phyloP scores from a whole-genome alignment of 768 basidiomycete genomes.

The Boletus reticuloceps region DNA sequence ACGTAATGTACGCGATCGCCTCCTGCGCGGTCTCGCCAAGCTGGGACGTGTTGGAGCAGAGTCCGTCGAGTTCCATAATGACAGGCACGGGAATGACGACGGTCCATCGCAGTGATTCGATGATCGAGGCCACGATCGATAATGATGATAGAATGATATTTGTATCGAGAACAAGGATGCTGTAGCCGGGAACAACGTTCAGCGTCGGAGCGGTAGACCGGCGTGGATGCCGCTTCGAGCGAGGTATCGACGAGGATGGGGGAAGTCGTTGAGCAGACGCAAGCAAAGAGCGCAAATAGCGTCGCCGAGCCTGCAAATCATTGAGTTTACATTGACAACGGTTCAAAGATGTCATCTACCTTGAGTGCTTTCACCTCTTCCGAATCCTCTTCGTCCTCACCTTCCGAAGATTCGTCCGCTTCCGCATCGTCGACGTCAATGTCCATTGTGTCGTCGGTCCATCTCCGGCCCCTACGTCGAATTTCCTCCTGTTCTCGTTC shows the following conservation, averaged over 20 bases:
- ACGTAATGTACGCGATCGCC: constrained; percentile 73
- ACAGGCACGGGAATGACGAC: constrained; percentile 91
- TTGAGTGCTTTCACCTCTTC: constrained; percentile 79
- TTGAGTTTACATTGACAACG: constrained; percentile 7
- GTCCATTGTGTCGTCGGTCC: constrained; percentile 71
- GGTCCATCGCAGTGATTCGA: constrained; percentile 84
- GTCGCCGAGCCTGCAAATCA: constrained; percentile 59
- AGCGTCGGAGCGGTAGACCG: constrained; percentile 39
- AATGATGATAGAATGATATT: constrained; percentile 91
- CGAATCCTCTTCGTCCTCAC: constrained; percentile 61
- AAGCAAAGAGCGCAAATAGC: constrained; percentile 72
- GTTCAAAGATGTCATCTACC: constrained; percentile 40
- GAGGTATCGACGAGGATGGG: constrained; percentile 25
- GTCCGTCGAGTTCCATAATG: constrained; percentile 96
- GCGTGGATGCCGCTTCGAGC: constrained; percentile 26
- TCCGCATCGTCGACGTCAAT: constrained; percentile 56
- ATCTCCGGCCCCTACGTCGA: constrained; percentile 56
- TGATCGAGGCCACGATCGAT: constrained; percentile 63
- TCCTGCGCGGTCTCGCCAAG: constrained; percentile 74
- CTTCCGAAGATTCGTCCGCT: constrained; percentile 43
- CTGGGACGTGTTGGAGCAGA: constrained; percentile 57
- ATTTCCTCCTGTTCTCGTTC: constrained; percentile 68
- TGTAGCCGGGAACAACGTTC: constrained; percentile 78
- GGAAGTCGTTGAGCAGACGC: constrained; percentile 37
- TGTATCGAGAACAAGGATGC: constrained; percentile 89